A percentile compares a stretch with the other conserved stretches of the same genome.
Conservation (phyloP, 2,329 filamentous ascomycete genomes). For the Dactylonectria macrodidyma region DNA sequence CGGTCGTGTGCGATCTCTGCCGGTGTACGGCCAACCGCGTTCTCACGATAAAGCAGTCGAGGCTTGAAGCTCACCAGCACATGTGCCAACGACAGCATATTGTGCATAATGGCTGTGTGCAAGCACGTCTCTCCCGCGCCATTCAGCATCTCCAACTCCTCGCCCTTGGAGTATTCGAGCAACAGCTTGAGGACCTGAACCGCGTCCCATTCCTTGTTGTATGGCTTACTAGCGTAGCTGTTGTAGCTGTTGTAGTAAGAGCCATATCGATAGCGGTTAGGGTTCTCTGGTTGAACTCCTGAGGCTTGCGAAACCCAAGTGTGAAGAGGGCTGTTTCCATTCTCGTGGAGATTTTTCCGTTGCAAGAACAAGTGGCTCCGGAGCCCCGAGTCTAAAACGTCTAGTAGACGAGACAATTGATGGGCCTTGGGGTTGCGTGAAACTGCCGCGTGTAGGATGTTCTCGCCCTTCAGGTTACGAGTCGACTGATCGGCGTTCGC, state of each 20-base stretch:
- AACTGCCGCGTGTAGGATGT: conserved; percentile 76
- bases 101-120: conserved; percentile 67
- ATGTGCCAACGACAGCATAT: conserved; percentile 55
- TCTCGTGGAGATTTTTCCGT: conserved; percentile 65
- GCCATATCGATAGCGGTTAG: conserved; percentile 31
- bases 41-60: conserved; percentile 77
- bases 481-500: conserved; percentile 79
- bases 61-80: conserved; percentile 70
- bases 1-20: conserved; percentile 75
- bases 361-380: conserved; percentile 72
- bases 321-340: conserved; percentile 75
- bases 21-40: conserved; percentile 82
- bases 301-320: conserved; percentile 63
- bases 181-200: conserved; percentile 64
- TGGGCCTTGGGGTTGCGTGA: conserved; percentile 50
- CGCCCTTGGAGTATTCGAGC: conserved; percentile 69
- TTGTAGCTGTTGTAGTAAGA: conserved; percentile 23
- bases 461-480: conserved; percentile 73
- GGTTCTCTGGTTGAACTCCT: conserved; percentile 32
- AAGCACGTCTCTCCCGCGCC: conserved; percentile 76
- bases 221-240: conserved; percentile 31
- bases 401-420: conserved; percentile 64
- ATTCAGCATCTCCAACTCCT: conserved; percentile 72
- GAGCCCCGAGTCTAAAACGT: conserved; percentile 71
- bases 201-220: conserved; percentile 50